Evolutionary conservation across 1,284 basidiomycete species (phyloP).

Genomic region (Rhodotorula sp.): DNA sequence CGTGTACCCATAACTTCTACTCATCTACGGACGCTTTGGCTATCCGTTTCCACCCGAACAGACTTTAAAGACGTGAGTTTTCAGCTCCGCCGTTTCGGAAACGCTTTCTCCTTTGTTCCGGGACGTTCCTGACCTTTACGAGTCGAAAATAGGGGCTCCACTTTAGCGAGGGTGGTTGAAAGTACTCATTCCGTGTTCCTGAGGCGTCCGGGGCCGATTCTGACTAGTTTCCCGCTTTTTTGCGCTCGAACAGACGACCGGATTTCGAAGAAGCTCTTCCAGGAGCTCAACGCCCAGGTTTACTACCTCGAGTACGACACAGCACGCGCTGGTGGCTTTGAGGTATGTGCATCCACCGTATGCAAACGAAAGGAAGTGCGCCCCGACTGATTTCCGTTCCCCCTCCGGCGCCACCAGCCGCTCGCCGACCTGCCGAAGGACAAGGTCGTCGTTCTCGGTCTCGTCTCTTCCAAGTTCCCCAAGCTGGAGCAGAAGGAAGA

Average conservation of each 20-base stretch:
- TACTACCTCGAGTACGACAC: constrained; percentile 78
- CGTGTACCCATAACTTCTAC: no score
- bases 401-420: constrained; percentile 49
- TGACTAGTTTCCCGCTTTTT: neutral
- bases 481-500: constrained; percentile 62
- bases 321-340: constrained; percentile 66
- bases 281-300: constrained; percentile 64
- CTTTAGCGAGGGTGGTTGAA: constrained; percentile 66
- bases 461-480: constrained; percentile 69
- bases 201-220: neutral
- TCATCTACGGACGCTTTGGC: no score
- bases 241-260: constrained; percentile 55
- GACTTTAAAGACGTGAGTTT: constrained; percentile 9
- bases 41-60: neutral
- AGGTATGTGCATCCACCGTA: constrained; percentile 33
- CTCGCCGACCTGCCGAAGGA: constrained; percentile 63
- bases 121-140: neutral
- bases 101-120: constrained; percentile 4
- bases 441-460: constrained; percentile 69
- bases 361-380: no score
- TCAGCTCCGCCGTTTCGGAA: neutral
- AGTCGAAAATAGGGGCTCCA: constrained; percentile 57
- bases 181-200: neutral
- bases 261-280: constrained; percentile 61
- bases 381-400: no score